Evolutionary conservation across 495 filamentous ascomycete genomes (phyloP).

Genomic region (Penicillium odoratum): DNA sequence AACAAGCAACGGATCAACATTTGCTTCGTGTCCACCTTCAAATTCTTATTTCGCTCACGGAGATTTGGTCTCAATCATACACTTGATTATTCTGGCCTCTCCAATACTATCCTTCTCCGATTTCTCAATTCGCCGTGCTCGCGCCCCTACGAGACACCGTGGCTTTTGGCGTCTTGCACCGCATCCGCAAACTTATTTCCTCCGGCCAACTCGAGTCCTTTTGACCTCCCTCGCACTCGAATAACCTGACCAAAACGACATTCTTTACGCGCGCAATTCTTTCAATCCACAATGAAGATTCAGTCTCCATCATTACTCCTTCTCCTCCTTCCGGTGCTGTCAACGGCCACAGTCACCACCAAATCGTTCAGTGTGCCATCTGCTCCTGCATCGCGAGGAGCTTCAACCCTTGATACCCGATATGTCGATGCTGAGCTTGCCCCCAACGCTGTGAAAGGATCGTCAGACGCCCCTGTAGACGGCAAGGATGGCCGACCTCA

Average conservation of each 20-base stretch:
- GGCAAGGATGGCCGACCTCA: slow-evolving; percentile 96
- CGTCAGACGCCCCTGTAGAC: slow-evolving; percentile 89
- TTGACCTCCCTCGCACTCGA: slow-evolving; percentile 4
- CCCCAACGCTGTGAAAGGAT: slow-evolving; percentile 53
- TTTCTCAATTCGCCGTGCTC: neutral
- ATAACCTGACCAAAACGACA: neutral
- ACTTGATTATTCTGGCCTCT: neutral
- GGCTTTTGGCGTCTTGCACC: neutral
- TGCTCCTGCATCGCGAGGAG: slow-evolving; percentile 13
- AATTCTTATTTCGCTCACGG: neutral
- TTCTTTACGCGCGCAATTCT: slow-evolving; percentile 10
- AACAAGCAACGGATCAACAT: slow-evolving; percentile 1
- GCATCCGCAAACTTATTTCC: neutral
- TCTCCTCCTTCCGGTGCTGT: slow-evolving; percentile 39
- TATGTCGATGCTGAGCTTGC: slow-evolving; percentile 28
- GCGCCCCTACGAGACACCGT: neutral
- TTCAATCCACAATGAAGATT: slow-evolving; percentile 34
- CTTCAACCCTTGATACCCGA: slow-evolving; percentile 15
- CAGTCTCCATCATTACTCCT: slow-evolving; percentile 34
- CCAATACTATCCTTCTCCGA: neutral
- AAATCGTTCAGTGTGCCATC: slow-evolving; percentile 16
- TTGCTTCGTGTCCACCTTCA: neutral
- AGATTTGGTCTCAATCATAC: neutral
- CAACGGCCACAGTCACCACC: slow-evolving; percentile 27
- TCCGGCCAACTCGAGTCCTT: neutral